Evolutionary conservation across 148 eudicot species (phyloP), one percentile per base, ranked within the genome.

Genomic region (Chenopodium suecicum): DNA sequence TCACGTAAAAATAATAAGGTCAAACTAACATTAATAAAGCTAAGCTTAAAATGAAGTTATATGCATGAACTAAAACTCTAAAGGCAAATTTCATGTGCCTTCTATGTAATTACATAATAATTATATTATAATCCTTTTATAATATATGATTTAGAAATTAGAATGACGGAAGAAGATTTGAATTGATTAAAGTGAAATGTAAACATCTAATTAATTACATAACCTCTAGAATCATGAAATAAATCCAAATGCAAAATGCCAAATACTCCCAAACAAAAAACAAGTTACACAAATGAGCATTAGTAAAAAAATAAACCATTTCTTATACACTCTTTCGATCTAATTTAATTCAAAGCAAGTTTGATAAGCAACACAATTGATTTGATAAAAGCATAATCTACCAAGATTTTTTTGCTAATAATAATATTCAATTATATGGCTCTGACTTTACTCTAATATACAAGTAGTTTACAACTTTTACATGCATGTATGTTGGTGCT

Each of bases 231-330:
- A 41, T 67, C n/a, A 19, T 80, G 44, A 76, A 20, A 41, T 34
- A 6, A 11, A 74, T 84, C 80, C 83, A 84, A 80, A 80, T 69
- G 65, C 76, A 68, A 79, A 75, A 75, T 62, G 75, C 64, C 86
- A 84, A 84, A 80, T 84, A 44, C 83, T 80, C 22, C 58, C 86
- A 76, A 60, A 80, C 83, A 84, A 84, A 82, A 75, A 68, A 44
- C 73, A 68, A 16, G 16, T 37, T 41, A 4, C 44, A 41, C 44
- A 41, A 5, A 4, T 41, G 44, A 41, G 44, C 44, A 41, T 41
- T 41, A 6, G 44, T 6, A 41, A 41, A 41, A 41, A 41, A 41
- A 41, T 5, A 41, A 41, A 41, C 44, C 44, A 6, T 41, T 6
- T 6, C 7, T 41, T 54, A 65, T 82, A 29, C 56, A 52, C 17